Percentiles rank a stretch among this genome's conserved stretches.
Evolutionary conservation across 225 moss, liverwort and hornwort genomes (phyloP).

Genomic region (Bryoerythrophyllum caledonicum): DNA sequence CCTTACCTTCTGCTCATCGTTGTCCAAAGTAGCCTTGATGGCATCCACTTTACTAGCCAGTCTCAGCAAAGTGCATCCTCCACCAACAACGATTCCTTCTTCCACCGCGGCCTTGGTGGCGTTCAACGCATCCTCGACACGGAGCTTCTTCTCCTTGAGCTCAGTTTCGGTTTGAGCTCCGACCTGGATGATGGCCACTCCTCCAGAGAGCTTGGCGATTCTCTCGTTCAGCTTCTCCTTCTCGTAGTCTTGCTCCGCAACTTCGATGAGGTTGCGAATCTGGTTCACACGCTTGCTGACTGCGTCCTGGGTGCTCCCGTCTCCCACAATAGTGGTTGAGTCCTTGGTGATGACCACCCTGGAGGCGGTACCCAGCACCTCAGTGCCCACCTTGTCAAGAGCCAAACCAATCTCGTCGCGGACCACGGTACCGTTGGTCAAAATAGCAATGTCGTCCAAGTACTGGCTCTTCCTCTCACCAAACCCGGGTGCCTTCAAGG

Average conservation of each 20-base stretch:
- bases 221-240: conserved; percentile 95
- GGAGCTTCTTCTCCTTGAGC: conserved; percentile 95
- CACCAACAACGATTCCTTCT: conserved; percentile 96
- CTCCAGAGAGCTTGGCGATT: conserved; percentile 93
- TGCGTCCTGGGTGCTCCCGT: conserved; percentile 82
- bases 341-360: conserved; percentile 92
- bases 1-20: conserved; percentile 87
- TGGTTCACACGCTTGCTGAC: conserved; percentile 79
- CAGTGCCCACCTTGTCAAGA: conserved; percentile 91
- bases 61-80: conserved; percentile 87
- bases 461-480: conserved; percentile 98
- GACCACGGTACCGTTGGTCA: conserved; percentile 79
- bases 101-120: conserved; percentile 98
- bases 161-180: conserved; percentile 98
- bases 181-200: conserved; percentile 95
- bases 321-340: conserved; percentile 87
- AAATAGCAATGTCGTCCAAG: conserved; percentile 85
- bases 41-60: conserved; percentile 86
- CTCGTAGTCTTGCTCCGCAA: conserved; percentile 94
- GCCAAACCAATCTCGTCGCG: conserved; percentile 93
- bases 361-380: conserved; percentile 81
- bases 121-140: conserved; percentile 95
- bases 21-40: conserved; percentile 83
- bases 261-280: conserved; percentile 80
- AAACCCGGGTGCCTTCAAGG: conserved; percentile 93